Base-by-base conservation (phyloP, 805 yeast species). In the Teunomyces pallodes region DNA sequence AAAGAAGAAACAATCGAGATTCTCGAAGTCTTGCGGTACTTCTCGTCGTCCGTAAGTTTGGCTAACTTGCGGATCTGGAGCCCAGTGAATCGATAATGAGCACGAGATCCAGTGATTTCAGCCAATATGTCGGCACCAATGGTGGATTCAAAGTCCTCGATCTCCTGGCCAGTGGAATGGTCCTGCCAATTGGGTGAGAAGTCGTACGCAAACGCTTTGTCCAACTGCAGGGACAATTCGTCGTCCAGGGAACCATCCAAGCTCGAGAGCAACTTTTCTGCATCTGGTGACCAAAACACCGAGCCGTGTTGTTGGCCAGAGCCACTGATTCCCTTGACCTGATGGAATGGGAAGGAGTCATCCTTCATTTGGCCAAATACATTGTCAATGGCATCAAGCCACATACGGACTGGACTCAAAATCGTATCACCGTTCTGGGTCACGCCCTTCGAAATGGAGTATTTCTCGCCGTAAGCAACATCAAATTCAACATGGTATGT, bases 251-350 rank as follows among this genome's bases (percentile, higher is more conserved):
- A 30, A 9, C 35, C 26, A 0, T 71, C 54, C 47, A 87, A 66
- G 0, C 56, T 49, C 1, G 50, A 38, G 45, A 90, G 70, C 3
- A 74, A 52, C 0, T 54, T 50, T 1, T 66, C 63, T 0, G 87
- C 84, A 6, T 67, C 55, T 4, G 65, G 20, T 1, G 88, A 76
- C 92, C 95, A 88, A 60, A 74, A 90, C 2, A 91, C 90, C 2
- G 95, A 86, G 0, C 96, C 97, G 60, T 90, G 97, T 60, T 90
- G 97, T 67, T 90, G 96, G 48, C 95, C 86, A 0, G 96, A 89
- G 0, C 97, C 97, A 39, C 87, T 78, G 43, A 90, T 77, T 1
- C 87, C 90, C 36, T 57, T 72, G 12, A 90, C 90, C 35, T 66
- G 59, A 1, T 65, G 56, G 55, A 90, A 81, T 6, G 85, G 86